phyloP scores from a whole-genome alignment of 495 filamentous ascomycete genomes.

The Niebla homalea region DNA sequence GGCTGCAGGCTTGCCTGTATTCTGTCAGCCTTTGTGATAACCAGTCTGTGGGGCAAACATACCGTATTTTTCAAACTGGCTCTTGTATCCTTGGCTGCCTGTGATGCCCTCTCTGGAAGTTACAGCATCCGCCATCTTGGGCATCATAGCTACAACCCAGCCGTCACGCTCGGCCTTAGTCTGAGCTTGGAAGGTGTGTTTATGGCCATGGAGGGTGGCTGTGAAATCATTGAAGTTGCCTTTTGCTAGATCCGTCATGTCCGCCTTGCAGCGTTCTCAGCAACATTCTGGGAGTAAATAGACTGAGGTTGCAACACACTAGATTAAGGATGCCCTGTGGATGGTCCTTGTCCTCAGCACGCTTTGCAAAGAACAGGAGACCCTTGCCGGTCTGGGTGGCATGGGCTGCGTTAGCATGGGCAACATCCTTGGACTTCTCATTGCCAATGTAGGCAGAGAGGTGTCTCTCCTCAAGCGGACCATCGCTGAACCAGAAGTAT shows the following conservation, averaged over 20 bases:
- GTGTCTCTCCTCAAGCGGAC: constrained; percentile 62
- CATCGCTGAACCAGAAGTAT: constrained; percentile 88
- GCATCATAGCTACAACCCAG: constrained; percentile 71
- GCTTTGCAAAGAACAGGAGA: constrained; percentile 84
- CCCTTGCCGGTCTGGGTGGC: constrained; percentile 89
- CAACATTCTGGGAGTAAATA: neutral
- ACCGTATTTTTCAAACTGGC: constrained; percentile 55
- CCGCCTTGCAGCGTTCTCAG: constrained; percentile 40
- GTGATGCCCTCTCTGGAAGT: constrained; percentile 52
- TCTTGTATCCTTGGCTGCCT: constrained; percentile 67
- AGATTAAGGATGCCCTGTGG: constrained; percentile 76
- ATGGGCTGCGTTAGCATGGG: constrained; percentile 74
- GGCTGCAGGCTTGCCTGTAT: constrained; percentile 38
- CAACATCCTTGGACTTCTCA: constrained; percentile 67
- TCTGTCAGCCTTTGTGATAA: neutral
- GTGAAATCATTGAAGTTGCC: constrained; percentile 66
- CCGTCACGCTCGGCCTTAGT: constrained; percentile 67
- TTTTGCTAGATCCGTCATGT: constrained; percentile 65
- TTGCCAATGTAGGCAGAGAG: constrained; percentile 62
- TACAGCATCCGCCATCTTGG: constrained; percentile 67
- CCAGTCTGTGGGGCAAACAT: constrained; percentile 11
- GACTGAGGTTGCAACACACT: constrained; percentile 36
- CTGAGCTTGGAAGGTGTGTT: constrained; percentile 77
- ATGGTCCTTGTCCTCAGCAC: constrained; percentile 61
- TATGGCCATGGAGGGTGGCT: constrained; percentile 71